phyloP scores from a whole-genome alignment of 371 early-diverging fungal species.

The Mortierella sp. region DNA sequence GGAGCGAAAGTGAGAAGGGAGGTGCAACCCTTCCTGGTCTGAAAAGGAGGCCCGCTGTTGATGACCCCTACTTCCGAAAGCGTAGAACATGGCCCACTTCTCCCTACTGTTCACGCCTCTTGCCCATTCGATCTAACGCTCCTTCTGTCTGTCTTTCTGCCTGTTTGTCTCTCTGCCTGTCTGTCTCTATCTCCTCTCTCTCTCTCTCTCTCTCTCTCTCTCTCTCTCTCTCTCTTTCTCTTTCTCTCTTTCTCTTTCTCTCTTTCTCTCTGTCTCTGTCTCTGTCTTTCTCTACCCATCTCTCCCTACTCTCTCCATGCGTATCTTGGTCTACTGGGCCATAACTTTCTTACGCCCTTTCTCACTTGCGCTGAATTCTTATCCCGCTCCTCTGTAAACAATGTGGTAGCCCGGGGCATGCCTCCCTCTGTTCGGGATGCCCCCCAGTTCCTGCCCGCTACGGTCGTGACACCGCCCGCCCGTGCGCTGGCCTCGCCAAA shows the following conservation, averaged over 20 bases:
- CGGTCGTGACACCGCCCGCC: slow-evolving; percentile 25
- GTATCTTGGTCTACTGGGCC: too few species aligned
- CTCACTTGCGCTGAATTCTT: too few species aligned
- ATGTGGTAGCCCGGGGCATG: slow-evolving; percentile 27
- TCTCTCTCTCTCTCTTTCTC: not conserved
- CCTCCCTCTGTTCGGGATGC: slow-evolving; percentile 42
- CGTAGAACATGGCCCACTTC: slow-evolving; percentile 50
- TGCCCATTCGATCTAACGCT: slow-evolving; percentile 44
- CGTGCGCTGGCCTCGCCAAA: slow-evolving; percentile 45
- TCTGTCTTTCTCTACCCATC: not conserved
- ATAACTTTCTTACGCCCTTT: too few species aligned
- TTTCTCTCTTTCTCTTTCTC: not conserved
- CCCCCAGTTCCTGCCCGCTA: slow-evolving; percentile 44
- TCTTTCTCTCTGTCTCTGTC: not conserved
- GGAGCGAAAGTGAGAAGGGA: not conserved
- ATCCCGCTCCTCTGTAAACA: not conserved
- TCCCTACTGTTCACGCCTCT: slow-evolving; percentile 48
- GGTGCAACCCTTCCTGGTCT: slow-evolving; percentile 49
- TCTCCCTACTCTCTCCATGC: too few species aligned
- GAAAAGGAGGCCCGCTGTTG: slow-evolving; percentile 38
- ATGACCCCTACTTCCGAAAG: slow-evolving; percentile 51
- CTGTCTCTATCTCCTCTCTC: not conserved
- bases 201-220: not conserved
- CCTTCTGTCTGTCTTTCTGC: not conserved
- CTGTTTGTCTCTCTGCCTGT: not conserved